Base-by-base conservation (phyloP, 106 monocot genomes). In the Allium sativum region DNA sequence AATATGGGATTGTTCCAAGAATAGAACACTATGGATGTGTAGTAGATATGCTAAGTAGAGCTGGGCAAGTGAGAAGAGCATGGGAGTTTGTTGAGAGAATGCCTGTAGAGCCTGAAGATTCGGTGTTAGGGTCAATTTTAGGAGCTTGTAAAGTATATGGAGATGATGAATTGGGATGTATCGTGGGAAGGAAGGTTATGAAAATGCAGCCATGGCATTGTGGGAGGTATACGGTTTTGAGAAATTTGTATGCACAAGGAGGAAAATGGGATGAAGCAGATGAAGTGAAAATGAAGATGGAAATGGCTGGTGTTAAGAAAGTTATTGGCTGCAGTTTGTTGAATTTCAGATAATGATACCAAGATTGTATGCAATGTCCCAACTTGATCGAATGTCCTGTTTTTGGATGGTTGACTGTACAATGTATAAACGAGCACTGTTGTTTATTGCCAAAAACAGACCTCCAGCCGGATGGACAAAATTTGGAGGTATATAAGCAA, bases 1-100 rank as follows among this genome's bases (percentile, higher is more conserved):
- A 77, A 44, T 63, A 55, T 21, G 58, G 63, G 13, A n/a, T 80
- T 20, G 53, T 53, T 42, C 79, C 76, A 31, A 15, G 52, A 41
- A 76, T 84, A 79, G 76, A 80, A 57, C 84, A 84, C 57, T 84
- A 80, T 44, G 84, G 84, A 8, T 84, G 79, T 50, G 44, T 84
- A 4, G 84, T 77, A 1, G 80, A 84, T 55, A 46, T 79, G 18
- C 46, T 77, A 44, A 72, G 80, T 14, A 48, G 74, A 45, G 77
- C 76, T 14, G 84, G 76, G 18, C 47, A 62, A 21, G 46, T 84
- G 18, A 42, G 40, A 1, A 69, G 74, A 54, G 84, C 84, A 4
- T 44, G 70, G 12, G 68, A 84, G 40, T 67, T 84, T 46, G 68
- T 80, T 10, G 19, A 21, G 58, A 66, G 43, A 22, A 84, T 84